These are phyloP conservation scores for Trichoderma atroviride DNA, from an alignment of 2,329 filamentous ascomycete genomes.

Conservation along the genomic window DNA sequence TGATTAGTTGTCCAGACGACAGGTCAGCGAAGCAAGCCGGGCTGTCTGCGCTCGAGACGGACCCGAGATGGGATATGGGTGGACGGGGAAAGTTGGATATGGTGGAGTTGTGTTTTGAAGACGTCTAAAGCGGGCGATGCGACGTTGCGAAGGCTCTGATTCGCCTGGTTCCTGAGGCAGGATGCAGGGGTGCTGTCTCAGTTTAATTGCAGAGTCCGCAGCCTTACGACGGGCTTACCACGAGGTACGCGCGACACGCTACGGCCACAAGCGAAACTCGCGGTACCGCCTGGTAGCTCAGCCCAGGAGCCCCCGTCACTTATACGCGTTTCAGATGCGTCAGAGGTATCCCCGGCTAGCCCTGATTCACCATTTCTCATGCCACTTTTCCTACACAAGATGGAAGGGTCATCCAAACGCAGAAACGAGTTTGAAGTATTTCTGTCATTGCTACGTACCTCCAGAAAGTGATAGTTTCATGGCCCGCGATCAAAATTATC, in stretches of 20 bases:
- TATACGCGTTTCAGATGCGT: conserved; percentile 24
- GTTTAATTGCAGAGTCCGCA: conserved; percentile 8
- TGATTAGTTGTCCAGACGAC: not conserved
- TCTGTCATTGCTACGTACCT: not conserved
- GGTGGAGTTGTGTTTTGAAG: conserved; percentile 22
- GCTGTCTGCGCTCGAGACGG: conserved; percentile 1
- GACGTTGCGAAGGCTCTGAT: conserved; percentile 18
- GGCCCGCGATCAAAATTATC: not conserved
- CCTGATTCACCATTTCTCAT: conserved; percentile 19
- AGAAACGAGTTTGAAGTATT: conserved; percentile 16
- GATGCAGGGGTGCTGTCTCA: conserved; percentile 1
- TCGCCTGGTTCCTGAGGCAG: conserved; percentile 1
- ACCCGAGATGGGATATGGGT: conserved; percentile 10
- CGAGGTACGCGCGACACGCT: not conserved
- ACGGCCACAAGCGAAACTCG: not conserved
- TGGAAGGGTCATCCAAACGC: conserved; percentile 18
- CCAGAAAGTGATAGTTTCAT: not conserved
- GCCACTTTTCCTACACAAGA: conserved; percentile 2
- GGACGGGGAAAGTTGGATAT: not conserved
- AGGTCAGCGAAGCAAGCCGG: not conserved
- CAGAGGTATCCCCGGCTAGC: conserved; percentile 2
- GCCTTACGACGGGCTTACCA: conserved; percentile 11
- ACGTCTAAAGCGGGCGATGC: conserved; percentile 5
- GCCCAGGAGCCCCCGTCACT: not conserved
- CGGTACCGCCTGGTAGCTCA: conserved; percentile 1